phyloP scores from a whole-genome alignment of 2,329 filamentous ascomycete species.

The Parascedosporium putredinis region DNA sequence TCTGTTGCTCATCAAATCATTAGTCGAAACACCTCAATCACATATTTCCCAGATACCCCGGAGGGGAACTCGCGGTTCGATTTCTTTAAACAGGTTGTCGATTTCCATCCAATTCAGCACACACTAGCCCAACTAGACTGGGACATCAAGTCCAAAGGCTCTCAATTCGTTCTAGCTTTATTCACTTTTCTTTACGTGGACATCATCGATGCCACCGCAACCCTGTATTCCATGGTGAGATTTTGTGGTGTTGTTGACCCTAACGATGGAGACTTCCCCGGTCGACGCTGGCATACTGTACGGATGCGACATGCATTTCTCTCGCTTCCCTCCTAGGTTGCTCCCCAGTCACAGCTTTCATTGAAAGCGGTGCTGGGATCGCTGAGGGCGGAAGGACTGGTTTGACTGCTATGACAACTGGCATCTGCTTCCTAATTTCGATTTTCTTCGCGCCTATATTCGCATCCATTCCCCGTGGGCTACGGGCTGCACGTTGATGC shows the following conservation, averaged over 20 bases:
- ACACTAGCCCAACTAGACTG: constrained; percentile 57
- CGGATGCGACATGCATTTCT: constrained; percentile 69
- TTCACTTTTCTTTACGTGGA: constrained; percentile 88
- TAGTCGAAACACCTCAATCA: constrained; percentile 56
- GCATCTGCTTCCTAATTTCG: constrained; percentile 75
- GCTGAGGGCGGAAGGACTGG: constrained; percentile 80
- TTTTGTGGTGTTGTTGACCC: constrained; percentile 74
- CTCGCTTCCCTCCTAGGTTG: constrained; percentile 69
- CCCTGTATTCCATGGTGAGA: constrained; percentile 80
- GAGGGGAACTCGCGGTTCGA: constrained; percentile 56
- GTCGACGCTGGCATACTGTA: constrained; percentile 71
- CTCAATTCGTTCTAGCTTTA: constrained; percentile 51
- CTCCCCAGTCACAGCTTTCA: constrained; percentile 75
- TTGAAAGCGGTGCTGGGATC: constrained; percentile 84
- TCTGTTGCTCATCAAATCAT: not conserved
- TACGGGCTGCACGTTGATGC: constrained; percentile 62
- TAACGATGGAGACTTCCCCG: constrained; percentile 81
- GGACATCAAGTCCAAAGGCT: constrained; percentile 43
- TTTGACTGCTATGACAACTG: constrained; percentile 68
- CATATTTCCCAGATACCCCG: constrained; percentile 58
- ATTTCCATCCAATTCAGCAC: constrained; percentile 58
- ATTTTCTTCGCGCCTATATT: constrained; percentile 89
- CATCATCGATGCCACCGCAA: constrained; percentile 78
- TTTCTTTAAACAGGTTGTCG: constrained; percentile 64
- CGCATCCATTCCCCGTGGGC: constrained; percentile 85